Evolutionary conservation across 176 grass and related monocot genomes (phyloP).

Genomic region (Triticum urartu): DNA sequence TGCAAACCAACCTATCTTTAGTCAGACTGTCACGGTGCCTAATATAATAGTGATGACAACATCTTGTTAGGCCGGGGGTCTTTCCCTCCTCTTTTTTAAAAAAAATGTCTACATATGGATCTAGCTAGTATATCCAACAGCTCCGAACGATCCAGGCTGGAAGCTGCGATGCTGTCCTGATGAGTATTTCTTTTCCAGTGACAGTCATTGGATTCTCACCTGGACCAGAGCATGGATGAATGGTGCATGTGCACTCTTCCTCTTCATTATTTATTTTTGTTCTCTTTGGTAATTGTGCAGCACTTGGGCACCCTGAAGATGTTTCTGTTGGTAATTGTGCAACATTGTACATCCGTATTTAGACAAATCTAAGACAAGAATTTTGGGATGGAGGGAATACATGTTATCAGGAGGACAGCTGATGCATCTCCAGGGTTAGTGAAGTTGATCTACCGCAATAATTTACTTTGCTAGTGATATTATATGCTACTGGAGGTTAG

Average conservation of each 20-base stretch:
- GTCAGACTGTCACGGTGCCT: neutral
- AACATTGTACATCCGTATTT: too few relatives aligned
- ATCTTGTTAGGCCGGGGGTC: neutral
- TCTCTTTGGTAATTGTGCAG: constrained; percentile 28
- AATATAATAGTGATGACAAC: neutral
- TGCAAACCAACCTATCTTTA: neutral
- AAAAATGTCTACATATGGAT: too few relatives aligned
- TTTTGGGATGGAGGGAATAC: too few relatives aligned
- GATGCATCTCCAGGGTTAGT: constrained; percentile 33
- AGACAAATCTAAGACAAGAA: too few relatives aligned
- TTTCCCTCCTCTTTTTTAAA: too few relatives aligned
- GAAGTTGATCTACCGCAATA: neutral
- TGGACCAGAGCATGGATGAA: neutral
- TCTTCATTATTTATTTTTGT: constrained; percentile 28
- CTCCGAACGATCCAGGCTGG: too few relatives aligned
- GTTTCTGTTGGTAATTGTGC: constrained; percentile 8
- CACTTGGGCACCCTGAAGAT: neutral
- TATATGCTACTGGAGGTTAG: too few relatives aligned
- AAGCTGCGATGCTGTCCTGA: too few relatives aligned
- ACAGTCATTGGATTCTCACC: too few relatives aligned
- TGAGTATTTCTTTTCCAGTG: too few relatives aligned
- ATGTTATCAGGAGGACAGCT: neutral
- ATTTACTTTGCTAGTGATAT: neutral
- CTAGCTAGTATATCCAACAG: neutral
- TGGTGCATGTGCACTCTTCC: constrained; percentile 9